Conservation (phyloP, 179 eudicot genomes). For the Dionaea muscipula region DNA sequence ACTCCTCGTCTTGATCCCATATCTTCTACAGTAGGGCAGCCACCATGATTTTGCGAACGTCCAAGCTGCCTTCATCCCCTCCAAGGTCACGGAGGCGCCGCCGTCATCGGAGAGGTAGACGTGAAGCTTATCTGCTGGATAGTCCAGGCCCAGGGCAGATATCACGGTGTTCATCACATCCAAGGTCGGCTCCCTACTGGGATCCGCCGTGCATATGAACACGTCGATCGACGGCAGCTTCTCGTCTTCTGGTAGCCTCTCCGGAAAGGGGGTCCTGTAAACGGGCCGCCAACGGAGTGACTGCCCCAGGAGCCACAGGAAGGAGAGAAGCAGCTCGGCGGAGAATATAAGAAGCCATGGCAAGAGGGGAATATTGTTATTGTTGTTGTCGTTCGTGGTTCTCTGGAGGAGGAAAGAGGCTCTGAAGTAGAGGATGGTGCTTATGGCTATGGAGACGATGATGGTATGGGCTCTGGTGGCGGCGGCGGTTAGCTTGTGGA, state of each 20-base stretch:
- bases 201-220: constrained; percentile 51
- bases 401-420: neutral
- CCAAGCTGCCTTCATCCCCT: too few relatives aligned
- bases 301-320: constrained; percentile 28
- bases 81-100: constrained; percentile 27
- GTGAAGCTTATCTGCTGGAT: constrained; percentile 31
- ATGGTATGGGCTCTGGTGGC: too few relatives aligned
- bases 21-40: too few relatives aligned
- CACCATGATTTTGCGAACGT: too few relatives aligned
- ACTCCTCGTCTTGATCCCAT: too few relatives aligned
- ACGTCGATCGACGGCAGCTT: constrained; percentile 41
- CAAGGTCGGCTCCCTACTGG: constrained; percentile 36
- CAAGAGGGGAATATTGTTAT: constrained; percentile 13
- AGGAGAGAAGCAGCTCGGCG: constrained; percentile 33
- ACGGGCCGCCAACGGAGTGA: constrained; percentile 32
- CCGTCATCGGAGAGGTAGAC: constrained; percentile 57
- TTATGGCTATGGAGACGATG: too few relatives aligned
- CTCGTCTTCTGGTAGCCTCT: constrained; percentile 26
- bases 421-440: constrained; percentile 1
- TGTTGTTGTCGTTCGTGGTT: neutral
- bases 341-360: constrained; percentile 17
- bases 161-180: constrained; percentile 53
- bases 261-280: constrained; percentile 25
- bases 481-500: too few relatives aligned
- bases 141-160: constrained; percentile 51